Evolutionary conservation across 768 basidiomycete species (phyloP).

Genomic region (Termitomyces titanicus): DNA sequence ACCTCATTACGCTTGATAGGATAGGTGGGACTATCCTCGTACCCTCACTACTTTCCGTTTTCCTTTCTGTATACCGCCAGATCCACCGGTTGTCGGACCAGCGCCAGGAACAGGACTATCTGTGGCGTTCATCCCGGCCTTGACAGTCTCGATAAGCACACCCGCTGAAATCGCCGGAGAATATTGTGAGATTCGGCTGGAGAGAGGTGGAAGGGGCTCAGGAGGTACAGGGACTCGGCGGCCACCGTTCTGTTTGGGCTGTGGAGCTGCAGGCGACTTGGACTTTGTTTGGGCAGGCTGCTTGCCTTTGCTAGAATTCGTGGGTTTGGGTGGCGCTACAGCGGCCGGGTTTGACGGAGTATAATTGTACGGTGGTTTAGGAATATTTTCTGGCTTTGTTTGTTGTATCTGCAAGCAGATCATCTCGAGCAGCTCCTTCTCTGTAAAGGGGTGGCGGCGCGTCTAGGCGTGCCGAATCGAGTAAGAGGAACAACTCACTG

Average conservation of each 20-base stretch:
- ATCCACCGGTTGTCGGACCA: constrained; percentile 32
- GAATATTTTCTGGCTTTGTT: constrained; percentile 66
- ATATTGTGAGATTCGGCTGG: constrained; percentile 73
- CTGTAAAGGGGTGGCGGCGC: constrained; percentile 32
- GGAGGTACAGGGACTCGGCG: constrained; percentile 70
- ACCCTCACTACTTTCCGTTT: constrained; percentile 81
- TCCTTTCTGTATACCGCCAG: constrained; percentile 56
- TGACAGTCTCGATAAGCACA: constrained; percentile 77
- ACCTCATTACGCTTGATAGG: background rate
- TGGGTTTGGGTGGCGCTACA: constrained; percentile 25
- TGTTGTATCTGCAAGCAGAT: constrained; percentile 72
- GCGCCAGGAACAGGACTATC: constrained; percentile 37
- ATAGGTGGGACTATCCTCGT: constrained; percentile 39
- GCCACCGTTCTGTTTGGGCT: constrained; percentile 27
- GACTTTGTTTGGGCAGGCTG: constrained; percentile 43
- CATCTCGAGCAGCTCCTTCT: constrained; percentile 76
- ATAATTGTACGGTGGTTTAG: constrained; percentile 57
- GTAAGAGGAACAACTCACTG: constrained; percentile 46
- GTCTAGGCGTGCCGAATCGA: background rate
- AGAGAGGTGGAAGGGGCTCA: constrained; percentile 67
- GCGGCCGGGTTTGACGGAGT: constrained; percentile 24
- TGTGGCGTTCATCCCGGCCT: constrained; percentile 79
- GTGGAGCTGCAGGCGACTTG: constrained; percentile 34
- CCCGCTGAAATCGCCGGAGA: constrained; percentile 77
- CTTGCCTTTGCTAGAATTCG: constrained; percentile 46